Evolutionary conservation across 2,329 filamentous ascomycete species (phyloP), one percentile per base, ranked within the genome.

Genomic region (Fusarium citri): DNA sequence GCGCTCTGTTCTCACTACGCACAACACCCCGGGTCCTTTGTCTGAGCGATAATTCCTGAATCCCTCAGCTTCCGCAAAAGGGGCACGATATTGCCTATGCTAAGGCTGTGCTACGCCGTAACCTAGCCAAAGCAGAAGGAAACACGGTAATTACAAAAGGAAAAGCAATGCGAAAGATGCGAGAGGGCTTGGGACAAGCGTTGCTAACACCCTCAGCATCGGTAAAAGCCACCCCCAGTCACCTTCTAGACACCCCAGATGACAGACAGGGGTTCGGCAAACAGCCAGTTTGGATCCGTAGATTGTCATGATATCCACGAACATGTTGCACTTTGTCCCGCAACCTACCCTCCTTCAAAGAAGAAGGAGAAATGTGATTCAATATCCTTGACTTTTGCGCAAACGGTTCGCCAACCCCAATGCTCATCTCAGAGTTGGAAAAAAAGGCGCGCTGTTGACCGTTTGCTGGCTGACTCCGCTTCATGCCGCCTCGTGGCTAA

Each of bases 401-500:
- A 45, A 59, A 43, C 59, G 50, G 67, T 55, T 68, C 58, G 58
- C 54, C 50, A 56, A 54, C 45, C 31, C 40, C 58, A 68, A 45
- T 49, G 54, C 46, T 49, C 54, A 37, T 41, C n/a, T 15, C 15
- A 59, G 41, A 58, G 40, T 55, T 23, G 41, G 53, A 18, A 37
- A 31, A 58, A 63, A 51, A 47, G 57, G 37, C 40, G 59, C 60
- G 48, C 59, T 54, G 67, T 64, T 71, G 63, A 68, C 61, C 51
- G 48, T 67, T 28, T 66, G 57, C 64, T 69, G 62, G 67, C 56
- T 59, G 66, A 59, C 62, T 69, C 66, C 62, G 66, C 67, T 70
- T 58, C 67, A 69, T 63, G 67, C 63, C 54, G 53, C 48, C 42
- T 59, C 67, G 67, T 69, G 67, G 67, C 67, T 69, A 69, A 68